Evolutionary conservation across 83 land plant species (phyloP).

Genomic region (Diphasiastrum complanatum): DNA sequence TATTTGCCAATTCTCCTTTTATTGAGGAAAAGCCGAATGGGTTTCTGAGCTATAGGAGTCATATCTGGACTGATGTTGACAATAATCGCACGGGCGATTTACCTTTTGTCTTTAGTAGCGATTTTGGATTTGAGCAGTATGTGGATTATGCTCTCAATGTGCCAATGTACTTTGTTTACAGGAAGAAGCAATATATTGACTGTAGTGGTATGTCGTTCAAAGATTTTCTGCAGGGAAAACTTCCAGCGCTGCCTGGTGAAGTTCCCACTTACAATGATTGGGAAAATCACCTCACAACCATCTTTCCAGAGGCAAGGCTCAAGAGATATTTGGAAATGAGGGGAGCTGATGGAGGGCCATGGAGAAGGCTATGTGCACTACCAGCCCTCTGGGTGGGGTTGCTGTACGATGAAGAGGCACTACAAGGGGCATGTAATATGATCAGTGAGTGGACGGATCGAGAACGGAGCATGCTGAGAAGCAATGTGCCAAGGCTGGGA

Average conservation of each 20-base stretch:
- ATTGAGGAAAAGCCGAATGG: constrained; percentile 98
- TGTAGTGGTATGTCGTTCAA: constrained; percentile 88
- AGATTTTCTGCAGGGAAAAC: constrained; percentile 88
- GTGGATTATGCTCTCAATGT: constrained; percentile 97
- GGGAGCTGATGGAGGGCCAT: constrained; percentile 99
- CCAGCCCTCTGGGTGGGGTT: constrained; percentile 98
- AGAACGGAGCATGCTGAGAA: constrained; percentile 69
- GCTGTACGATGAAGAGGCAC: constrained; percentile 65
- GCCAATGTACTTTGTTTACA: constrained; percentile 98
- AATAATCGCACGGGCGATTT: constrained; percentile 88
- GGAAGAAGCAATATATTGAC: constrained; percentile 85
- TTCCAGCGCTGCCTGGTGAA: constrained; percentile 82
- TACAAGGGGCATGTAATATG: constrained; percentile 54
- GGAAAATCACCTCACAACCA: constrained; percentile 97
- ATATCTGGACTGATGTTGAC: constrained; percentile 97
- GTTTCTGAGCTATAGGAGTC: constrained; percentile 95
- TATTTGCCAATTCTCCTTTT: constrained; percentile 98
- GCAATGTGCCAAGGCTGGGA: constrained; percentile 79
- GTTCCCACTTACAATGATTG: constrained; percentile 81
- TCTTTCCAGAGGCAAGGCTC: constrained; percentile 96
- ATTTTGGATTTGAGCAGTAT: constrained; percentile 95
- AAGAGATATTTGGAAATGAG: constrained; percentile 98
- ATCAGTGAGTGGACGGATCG: constrained; percentile 64
- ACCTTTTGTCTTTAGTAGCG: constrained; percentile 90
- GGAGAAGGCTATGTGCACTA: constrained; percentile 95